Base-by-base conservation (phyloP, 257 asterid species). In the Buddleja alternifolia region DNA sequence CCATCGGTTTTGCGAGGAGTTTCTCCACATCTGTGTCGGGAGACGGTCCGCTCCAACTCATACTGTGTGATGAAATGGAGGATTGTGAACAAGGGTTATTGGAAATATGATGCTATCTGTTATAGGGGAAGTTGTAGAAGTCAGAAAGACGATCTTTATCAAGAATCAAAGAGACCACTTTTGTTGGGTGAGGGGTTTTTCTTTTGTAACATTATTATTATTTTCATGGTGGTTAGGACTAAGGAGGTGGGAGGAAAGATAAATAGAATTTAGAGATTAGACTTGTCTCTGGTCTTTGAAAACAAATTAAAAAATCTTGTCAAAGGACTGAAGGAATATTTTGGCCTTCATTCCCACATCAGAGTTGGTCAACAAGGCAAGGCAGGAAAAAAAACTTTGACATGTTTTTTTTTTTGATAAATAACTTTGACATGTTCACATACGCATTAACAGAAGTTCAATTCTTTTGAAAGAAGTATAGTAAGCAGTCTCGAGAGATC, bases 1-100 rank as follows among this genome's bases (percentile, higher is more conserved):
- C 73, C 80, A 79, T 57, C 9, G 79, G 83, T 2, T 63, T 74
- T 39, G 58, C 77, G 4, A 78, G 80, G 53, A 21, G 74, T 14
- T 21, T 17, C 12, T 44, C 50, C n/a, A 69, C 39, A 42, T 57
- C 48, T 10, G 9, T 10, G 16, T 15, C 11, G 11, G 1, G 4
- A 7, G 3, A 0, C 11, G 34, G 12, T 14, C 46, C 70, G 15
- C 21, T 19, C 48, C 65, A 53, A 16, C 76, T n/a, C 77, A 76
- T 29, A 23, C 0, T 25, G 6, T 56, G 62, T 57, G 10, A 29
- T 23, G 25, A 63, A 63, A 42, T 23, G n/a, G 45, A n/a, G 19
- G 6, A 20, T n/a, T 40, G 0, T 41, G 21, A 6, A 4, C 7
- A 63, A 23, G 41, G 56, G 56, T 21, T 21, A 6, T 42, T 40